Evolutionary conservation across 148 eudicot species (phyloP).

Genomic region (Vaccinium darrowii): DNA sequence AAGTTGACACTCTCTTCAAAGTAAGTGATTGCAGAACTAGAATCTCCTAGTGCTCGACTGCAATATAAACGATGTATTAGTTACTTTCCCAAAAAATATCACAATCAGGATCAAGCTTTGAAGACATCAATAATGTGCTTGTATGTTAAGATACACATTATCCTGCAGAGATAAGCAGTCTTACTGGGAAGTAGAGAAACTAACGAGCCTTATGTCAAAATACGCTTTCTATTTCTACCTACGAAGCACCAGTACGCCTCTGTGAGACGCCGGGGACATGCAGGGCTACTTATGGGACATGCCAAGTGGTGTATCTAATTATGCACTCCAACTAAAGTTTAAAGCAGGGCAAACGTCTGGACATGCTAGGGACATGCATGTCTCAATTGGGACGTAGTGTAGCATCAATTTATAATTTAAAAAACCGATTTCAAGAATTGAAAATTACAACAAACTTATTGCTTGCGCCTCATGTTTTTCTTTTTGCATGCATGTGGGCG

Average conservation of each 20-base stretch:
- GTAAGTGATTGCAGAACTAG: constrained; percentile 70
- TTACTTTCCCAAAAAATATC: not conserved
- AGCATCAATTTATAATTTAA: not conserved
- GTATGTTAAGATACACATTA: not conserved
- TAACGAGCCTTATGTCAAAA: not conserved
- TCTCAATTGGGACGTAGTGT: not conserved
- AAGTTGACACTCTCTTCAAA: constrained; percentile 85
- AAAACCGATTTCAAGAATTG: not conserved
- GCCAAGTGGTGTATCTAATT: not conserved
- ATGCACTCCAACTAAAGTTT: not conserved
- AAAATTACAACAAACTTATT: not conserved
- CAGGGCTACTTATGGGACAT: not conserved
- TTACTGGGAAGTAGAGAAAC: not conserved
- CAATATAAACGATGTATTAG: constrained; percentile 25
- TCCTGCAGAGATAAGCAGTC: not conserved
- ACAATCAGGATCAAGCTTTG: not conserved
- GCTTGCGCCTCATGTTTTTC: not conserved
- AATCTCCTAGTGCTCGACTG: constrained; percentile 91
- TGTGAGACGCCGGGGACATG: not conserved
- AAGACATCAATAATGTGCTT: not conserved
- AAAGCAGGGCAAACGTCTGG: not conserved
- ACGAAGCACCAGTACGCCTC: not conserved
- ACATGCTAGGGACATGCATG: not conserved
- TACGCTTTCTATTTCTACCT: too few relatives aligned
- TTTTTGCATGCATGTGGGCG: too few relatives aligned